Conservation (phyloP, 1,284 basidiomycete species). For the Xerocomus amazonicus region DNA sequence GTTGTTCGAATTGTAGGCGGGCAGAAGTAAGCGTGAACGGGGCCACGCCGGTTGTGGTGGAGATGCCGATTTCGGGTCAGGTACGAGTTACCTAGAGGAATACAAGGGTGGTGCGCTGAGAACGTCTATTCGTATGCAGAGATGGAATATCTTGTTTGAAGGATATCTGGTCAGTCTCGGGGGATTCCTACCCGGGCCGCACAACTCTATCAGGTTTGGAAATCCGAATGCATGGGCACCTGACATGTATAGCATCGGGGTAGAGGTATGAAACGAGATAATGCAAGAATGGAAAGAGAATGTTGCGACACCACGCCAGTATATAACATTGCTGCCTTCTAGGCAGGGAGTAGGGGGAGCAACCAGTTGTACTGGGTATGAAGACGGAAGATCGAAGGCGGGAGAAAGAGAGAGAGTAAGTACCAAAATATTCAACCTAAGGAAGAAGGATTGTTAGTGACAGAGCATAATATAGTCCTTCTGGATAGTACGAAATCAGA, state of each 20-base stretch:
- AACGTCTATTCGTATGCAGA: not conserved
- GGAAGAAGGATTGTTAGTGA: too few species aligned
- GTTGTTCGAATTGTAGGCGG: conserved; percentile 10
- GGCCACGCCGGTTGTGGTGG: not conserved
- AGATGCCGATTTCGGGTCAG: conserved; percentile 15
- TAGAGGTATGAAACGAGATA: conserved; percentile 1
- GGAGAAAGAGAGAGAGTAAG: too few species aligned
- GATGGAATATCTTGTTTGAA: conserved; percentile 6
- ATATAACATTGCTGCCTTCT: too few species aligned
- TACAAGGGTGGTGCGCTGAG: too few species aligned
- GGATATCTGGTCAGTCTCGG: conserved; percentile 8
- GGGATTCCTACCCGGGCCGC: conserved; percentile 8
- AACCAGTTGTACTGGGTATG: too few species aligned
- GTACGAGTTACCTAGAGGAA: not conserved
- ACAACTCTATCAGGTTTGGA: conserved; percentile 6
- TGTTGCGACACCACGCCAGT: too few species aligned
- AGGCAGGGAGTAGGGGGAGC: too few species aligned
- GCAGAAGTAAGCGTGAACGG: conserved; percentile 8
- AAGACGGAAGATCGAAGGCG: too few species aligned
- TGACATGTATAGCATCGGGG: conserved; percentile 8
- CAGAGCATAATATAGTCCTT: too few species aligned
- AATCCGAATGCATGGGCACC: conserved; percentile 10
- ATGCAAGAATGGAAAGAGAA: too few species aligned
- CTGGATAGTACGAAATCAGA: too few species aligned
- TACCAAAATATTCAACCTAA: too few species aligned